These are phyloP conservation scores for Pyrenochaeta sp. DNA, from an alignment of 2,329 filamentous ascomycete species.

Conservation along the genomic window DNA sequence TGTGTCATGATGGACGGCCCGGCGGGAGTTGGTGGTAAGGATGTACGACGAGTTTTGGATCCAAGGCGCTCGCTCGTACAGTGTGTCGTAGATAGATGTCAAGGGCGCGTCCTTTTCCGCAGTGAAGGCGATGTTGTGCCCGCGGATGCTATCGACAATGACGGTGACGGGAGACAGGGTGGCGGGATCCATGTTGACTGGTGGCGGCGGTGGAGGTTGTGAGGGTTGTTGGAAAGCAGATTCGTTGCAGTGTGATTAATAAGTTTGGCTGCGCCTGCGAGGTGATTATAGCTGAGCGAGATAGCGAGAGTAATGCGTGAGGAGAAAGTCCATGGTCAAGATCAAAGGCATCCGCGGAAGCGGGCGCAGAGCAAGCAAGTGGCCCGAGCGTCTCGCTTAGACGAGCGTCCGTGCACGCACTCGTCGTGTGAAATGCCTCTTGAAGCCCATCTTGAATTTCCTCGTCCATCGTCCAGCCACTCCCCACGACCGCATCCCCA, in stretches of 20 bases:
- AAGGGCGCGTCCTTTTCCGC: constrained; percentile 73
- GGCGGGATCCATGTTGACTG: constrained; percentile 30
- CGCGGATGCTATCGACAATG: constrained; percentile 83
- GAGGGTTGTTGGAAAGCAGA: no score
- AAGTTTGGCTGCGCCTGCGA: no score
- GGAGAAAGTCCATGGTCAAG: no score
- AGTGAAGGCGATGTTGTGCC: constrained; percentile 82
- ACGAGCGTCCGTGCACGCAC: constrained; percentile 13
- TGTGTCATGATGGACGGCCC: constrained; percentile 66
- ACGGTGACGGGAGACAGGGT: constrained; percentile 56
- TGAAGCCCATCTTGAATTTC: constrained; percentile 17
- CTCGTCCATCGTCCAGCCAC: constrained; percentile 25
- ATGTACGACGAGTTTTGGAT: constrained; percentile 68
- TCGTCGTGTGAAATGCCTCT: constrained; percentile 22
- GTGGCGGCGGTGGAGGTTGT: neutral
- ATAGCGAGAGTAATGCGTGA: no score
- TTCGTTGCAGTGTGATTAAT: no score
- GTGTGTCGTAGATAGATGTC: constrained; percentile 71
- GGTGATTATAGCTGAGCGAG: no score
- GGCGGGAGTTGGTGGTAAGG: constrained; percentile 83
- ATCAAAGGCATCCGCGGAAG: neutral
- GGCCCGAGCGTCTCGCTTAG: constrained; percentile 15
- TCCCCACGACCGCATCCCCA: constrained; percentile 30
- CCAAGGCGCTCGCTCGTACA: constrained; percentile 65
- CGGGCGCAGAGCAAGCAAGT: no score